Percentiles rank a stretch among this genome's conserved stretches.
phyloP scores from a whole-genome alignment of 2,329 filamentous ascomycete genomes.

The Fusarium circinatum region DNA sequence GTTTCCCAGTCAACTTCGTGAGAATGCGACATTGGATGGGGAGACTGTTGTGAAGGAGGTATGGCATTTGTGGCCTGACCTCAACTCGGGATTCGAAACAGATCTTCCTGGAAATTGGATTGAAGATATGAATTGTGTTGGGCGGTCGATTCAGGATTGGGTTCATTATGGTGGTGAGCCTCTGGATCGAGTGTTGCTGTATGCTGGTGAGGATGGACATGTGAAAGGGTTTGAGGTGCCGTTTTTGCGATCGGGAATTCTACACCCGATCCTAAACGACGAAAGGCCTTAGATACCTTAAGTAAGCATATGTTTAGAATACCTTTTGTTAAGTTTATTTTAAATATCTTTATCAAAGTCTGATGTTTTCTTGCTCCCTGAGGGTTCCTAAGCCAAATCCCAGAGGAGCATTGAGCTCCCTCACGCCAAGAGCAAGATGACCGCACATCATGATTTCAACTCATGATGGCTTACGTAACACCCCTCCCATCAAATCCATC shows the following conservation, averaged over 20 bases:
- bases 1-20: slow-evolving; percentile 40
- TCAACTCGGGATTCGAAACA: slow-evolving; percentile 21
- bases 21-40: slow-evolving; percentile 16
- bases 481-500: slow-evolving; percentile 28
- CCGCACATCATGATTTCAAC: slow-evolving; percentile 11
- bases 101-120: slow-evolving; percentile 44
- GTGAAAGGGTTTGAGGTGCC: slow-evolving; percentile 49
- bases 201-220: slow-evolving; percentile 27
- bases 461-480: slow-evolving; percentile 35
- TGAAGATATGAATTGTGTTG: slow-evolving; percentile 40
- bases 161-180: slow-evolving; percentile 50
- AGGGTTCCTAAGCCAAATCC: background rate
- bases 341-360: too few relatives aligned
- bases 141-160: slow-evolving; percentile 50
- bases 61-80: slow-evolving; percentile 46
- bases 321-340: too few relatives aligned
- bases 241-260: slow-evolving; percentile 45
- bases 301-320: too few relatives aligned
- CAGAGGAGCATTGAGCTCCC: background rate
- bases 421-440: slow-evolving; percentile 1
- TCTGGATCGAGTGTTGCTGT: slow-evolving; percentile 47
- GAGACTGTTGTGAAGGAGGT: slow-evolving; percentile 30
- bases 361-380: too few relatives aligned
- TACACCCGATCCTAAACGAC: slow-evolving; percentile 3
- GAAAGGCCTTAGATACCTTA: too few relatives aligned